Conservation (phyloP, 345 rosid genomes). For the Pistacia atlantica region DNA sequence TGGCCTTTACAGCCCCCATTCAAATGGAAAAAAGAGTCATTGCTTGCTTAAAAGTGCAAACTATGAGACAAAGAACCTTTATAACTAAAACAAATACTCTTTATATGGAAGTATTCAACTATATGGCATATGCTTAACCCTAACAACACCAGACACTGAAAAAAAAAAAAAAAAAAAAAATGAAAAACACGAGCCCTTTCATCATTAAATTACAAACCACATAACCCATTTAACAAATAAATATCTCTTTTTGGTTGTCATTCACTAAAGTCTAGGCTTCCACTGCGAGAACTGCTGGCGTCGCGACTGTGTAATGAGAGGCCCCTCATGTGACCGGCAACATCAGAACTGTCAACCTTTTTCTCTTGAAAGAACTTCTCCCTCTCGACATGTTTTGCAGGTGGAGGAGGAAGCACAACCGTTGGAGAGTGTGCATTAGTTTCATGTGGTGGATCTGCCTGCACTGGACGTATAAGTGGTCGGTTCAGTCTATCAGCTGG, state of each 20-base stretch:
- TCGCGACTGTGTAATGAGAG: conserved; percentile 79
- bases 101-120: neutral
- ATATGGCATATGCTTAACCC: conserved; percentile 9
- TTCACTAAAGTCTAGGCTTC: conserved; percentile 78
- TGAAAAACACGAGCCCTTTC: conserved; percentile 8
- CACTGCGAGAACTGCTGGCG: conserved; percentile 83
- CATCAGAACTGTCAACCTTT: conserved; percentile 58
- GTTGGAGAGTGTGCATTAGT: conserved; percentile 41
- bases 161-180: neutral
- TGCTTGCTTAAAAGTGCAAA: conserved; percentile 13
- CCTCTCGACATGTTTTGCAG: conserved; percentile 89
- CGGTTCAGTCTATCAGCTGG: conserved; percentile 67
- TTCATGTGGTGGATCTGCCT: conserved; percentile 42
- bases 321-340: conserved; percentile 72
- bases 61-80: neutral
- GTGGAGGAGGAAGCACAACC: conserved; percentile 91
- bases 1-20: neutral
- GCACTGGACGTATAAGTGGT: conserved; percentile 72
- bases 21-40: neutral
- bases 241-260: conserved; percentile 22
- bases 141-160: neutral
- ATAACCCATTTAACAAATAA: neutral
- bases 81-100: neutral
- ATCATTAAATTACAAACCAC: conserved; percentile 8
- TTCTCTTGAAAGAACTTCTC: conserved; percentile 91